A percentile compares a stretch with the other conserved stretches of the same genome.
These are phyloP conservation scores for Trypanosoma lewisi DNA, from an alignment of 208 protist genomes.

Conservation along the genomic window DNA sequence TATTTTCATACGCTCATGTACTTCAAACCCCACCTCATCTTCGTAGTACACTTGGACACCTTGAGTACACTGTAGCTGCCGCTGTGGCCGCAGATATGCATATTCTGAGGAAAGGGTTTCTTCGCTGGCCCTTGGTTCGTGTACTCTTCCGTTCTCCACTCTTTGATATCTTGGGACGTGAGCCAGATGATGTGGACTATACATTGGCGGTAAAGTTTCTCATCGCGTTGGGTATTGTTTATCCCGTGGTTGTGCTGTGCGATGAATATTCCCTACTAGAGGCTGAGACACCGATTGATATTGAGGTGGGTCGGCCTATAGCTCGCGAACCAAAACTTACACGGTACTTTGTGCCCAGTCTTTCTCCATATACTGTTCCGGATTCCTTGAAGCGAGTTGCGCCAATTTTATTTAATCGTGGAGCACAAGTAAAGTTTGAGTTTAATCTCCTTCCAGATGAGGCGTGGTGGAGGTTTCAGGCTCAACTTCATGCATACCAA, in stretches of 20 bases:
- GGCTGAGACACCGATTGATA: constrained; percentile 66
- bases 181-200: constrained; percentile 72
- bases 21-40: constrained; percentile 80
- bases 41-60: constrained; percentile 78
- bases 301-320: constrained; percentile 34
- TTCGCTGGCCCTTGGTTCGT: constrained; percentile 73
- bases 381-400: constrained; percentile 52
- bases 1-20: constrained; percentile 88
- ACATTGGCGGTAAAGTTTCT: constrained; percentile 81
- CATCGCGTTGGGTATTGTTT: constrained; percentile 66
- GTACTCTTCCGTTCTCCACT: constrained; percentile 70
- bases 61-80: constrained; percentile 74
- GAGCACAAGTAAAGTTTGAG: constrained; percentile 62
- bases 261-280: constrained; percentile 61
- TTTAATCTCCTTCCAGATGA: constrained; percentile 90
- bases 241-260: constrained; percentile 60
- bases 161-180: constrained; percentile 46
- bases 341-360: constrained; percentile 81
- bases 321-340: constrained; percentile 32
- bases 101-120: constrained; percentile 69
- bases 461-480: constrained; percentile 85
- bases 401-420: constrained; percentile 76
- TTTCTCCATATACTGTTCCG: constrained; percentile 62
- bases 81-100: constrained; percentile 78
- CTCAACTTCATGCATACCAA: constrained; percentile 52